These are phyloP conservation scores for Casuarina cunninghamiana DNA, from an alignment of 306 rosid genomes.

Conservation along the genomic window DNA sequence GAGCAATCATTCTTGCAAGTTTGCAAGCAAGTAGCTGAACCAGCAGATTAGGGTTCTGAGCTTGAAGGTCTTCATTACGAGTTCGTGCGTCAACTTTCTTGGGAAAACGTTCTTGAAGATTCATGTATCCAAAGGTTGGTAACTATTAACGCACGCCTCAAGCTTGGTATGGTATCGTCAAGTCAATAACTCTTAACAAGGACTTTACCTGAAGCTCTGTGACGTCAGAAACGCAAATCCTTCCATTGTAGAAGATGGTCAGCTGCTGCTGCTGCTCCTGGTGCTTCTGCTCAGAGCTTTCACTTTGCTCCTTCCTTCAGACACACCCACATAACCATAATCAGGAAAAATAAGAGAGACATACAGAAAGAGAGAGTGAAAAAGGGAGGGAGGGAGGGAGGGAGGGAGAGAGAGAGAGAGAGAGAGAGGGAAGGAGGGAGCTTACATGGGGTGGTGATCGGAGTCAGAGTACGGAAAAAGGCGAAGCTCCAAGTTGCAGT, in stretches of 20 bases:
- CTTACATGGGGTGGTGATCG: constrained; percentile 32
- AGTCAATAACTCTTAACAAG: background rate
- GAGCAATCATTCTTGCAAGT: too few relatives aligned
- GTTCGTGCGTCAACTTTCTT: too few relatives aligned
- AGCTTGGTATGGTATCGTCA: too few relatives aligned
- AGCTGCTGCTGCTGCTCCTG: constrained; percentile 36
- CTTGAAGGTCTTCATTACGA: too few relatives aligned
- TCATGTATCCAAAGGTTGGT: too few relatives aligned
- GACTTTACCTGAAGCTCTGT: constrained; percentile 59
- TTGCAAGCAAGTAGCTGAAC: too few relatives aligned
- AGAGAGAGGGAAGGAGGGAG: background rate
- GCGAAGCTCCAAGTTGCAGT: constrained; percentile 66
- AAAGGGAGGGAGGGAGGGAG: too few relatives aligned
- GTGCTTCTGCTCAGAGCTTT: constrained; percentile 11
- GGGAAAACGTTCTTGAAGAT: too few relatives aligned
- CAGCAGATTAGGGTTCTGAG: too few relatives aligned
- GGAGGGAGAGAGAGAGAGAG: background rate
- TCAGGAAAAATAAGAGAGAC: background rate
- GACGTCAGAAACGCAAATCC: constrained; percentile 64
- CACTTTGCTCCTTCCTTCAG: constrained; percentile 20
- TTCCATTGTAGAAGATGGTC: constrained; percentile 69
- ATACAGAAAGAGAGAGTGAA: too few relatives aligned
- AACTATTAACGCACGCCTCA: too few relatives aligned
- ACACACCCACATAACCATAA: background rate
- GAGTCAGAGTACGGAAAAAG: constrained; percentile 46